These are phyloP conservation scores for Patellaria atrata DNA, from an alignment of 495 filamentous ascomycete genomes.

Conservation along the genomic window DNA sequence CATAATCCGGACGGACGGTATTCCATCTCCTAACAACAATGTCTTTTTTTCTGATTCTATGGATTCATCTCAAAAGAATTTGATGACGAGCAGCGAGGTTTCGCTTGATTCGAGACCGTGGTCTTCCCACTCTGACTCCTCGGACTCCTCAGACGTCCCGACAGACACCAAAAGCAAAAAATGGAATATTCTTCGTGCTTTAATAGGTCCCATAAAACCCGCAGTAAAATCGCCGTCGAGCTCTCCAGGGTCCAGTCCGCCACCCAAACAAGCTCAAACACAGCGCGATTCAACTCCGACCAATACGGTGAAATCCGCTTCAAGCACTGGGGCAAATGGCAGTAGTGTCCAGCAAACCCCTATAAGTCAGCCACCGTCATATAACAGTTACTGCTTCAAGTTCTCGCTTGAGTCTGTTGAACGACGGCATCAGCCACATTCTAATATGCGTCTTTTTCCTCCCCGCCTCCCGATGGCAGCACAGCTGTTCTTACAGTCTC, in stretches of 20 bases:
- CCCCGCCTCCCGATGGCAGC: slow-evolving; percentile 67
- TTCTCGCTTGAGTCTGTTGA: slow-evolving; percentile 68
- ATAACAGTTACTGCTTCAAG: slow-evolving; percentile 56
- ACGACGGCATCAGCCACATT: slow-evolving; percentile 35
- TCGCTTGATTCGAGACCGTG: slow-evolving; percentile 19
- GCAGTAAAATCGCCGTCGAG: slow-evolving; percentile 13
- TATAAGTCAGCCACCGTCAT: slow-evolving; percentile 20
- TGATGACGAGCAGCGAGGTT: no score
- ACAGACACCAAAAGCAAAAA: slow-evolving; percentile 37
- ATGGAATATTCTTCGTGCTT: slow-evolving; percentile 56
- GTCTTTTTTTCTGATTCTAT: slow-evolving; percentile 43
- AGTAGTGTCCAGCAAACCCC: neutral
- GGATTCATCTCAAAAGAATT: slow-evolving; percentile 10
- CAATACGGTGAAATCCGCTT: neutral
- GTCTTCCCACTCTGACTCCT: slow-evolving; percentile 16
- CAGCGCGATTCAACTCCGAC: slow-evolving; percentile 1
- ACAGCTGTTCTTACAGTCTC: slow-evolving; percentile 37
- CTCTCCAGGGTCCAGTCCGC: slow-evolving; percentile 10
- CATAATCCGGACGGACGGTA: slow-evolving; percentile 78
- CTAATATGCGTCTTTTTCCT: slow-evolving; percentile 48
- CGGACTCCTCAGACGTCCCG: slow-evolving; percentile 6
- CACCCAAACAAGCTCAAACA: slow-evolving; percentile 7
- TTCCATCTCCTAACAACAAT: slow-evolving; percentile 34
- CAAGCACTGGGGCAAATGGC: neutral
- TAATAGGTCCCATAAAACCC: slow-evolving; percentile 31